Percentiles rank a stretch among this genome's conserved stretches.
Evolutionary conservation across 139 green algal genomes (phyloP).

Genomic region (Chlamydomonas applanata): DNA sequence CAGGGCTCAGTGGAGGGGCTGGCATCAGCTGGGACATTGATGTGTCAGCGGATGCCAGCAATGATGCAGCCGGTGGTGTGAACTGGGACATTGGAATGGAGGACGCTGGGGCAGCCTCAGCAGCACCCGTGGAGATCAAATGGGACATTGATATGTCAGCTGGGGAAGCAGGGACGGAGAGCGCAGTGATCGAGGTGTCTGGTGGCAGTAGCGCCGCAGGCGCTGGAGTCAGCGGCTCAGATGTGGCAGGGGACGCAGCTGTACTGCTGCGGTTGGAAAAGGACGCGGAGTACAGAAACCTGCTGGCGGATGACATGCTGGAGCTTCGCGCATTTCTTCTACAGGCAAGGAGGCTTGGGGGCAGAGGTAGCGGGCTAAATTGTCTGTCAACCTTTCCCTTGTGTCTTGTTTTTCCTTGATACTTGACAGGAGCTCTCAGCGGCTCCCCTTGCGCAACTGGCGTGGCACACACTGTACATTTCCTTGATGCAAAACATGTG

Average conservation of each 20-base stretch:
- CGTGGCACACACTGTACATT: too few species aligned
- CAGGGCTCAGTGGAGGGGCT: background rate
- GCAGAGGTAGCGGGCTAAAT: too few species aligned
- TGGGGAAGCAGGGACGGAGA: too few species aligned
- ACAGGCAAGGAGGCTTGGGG: too few species aligned
- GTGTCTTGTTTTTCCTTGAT: too few species aligned
- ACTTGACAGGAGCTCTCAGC: too few species aligned
- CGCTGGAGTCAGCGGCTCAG: background rate
- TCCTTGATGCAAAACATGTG: too few species aligned
- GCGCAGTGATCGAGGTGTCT: too few species aligned
- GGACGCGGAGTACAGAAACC: conserved; percentile 27
- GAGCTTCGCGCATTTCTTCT: conserved; percentile 59
- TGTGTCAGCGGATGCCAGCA: conserved; percentile 3
- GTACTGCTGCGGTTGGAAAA: conserved; percentile 13
- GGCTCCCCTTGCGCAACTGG: too few species aligned
- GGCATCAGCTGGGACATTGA: conserved; percentile 53
- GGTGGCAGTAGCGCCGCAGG: background rate
- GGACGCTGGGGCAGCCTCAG: conserved; percentile 5
- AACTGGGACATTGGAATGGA: conserved; percentile 61
- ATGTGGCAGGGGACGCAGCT: background rate
- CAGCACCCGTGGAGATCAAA: conserved; percentile 16
- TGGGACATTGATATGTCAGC: conserved; percentile 33
- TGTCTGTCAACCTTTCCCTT: too few species aligned
- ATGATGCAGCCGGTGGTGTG: conserved; percentile 28
- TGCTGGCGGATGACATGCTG: conserved; percentile 57